Conservation (phyloP, 495 filamentous ascomycete species). For the Glonium stellatum region DNA sequence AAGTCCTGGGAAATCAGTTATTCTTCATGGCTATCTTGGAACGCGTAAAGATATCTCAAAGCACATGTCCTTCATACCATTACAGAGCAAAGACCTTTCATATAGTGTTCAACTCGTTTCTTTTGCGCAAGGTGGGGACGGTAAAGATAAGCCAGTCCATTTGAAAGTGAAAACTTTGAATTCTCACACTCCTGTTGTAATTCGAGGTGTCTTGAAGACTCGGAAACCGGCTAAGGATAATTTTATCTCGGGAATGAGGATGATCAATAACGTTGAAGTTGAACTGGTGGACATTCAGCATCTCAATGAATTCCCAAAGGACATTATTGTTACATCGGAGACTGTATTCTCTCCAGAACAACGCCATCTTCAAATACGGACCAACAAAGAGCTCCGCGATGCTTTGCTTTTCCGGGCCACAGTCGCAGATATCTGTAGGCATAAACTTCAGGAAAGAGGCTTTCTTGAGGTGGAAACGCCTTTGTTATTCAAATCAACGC, state of each 20-base stretch:
- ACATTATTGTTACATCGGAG: slow-evolving; percentile 65
- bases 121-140: slow-evolving; percentile 32
- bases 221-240: slow-evolving; percentile 25
- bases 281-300: slow-evolving; percentile 54
- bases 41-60: slow-evolving; percentile 55
- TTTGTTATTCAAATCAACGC: slow-evolving; percentile 92
- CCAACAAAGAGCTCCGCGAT: slow-evolving; percentile 52
- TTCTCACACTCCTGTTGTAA: slow-evolving; percentile 46
- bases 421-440: slow-evolving; percentile 46
- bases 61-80: slow-evolving; percentile 60
- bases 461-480: slow-evolving; percentile 89
- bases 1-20: slow-evolving; percentile 45
- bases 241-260: slow-evolving; percentile 15
- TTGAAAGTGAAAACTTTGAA: slow-evolving; percentile 44
- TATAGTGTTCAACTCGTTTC: slow-evolving; percentile 50
- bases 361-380: slow-evolving; percentile 80
- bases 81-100: slow-evolving; percentile 47
- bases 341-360: slow-evolving; percentile 64
- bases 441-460: slow-evolving; percentile 40
- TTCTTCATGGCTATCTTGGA: slow-evolving; percentile 67
- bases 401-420: slow-evolving; percentile 55
- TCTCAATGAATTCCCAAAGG: slow-evolving; percentile 68
- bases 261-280: slow-evolving; percentile 50
- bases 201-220: slow-evolving; percentile 44
- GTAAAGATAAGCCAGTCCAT: slow-evolving; percentile 34